These are phyloP conservation scores for Candida railenensis DNA, from an alignment of 805 yeast genomes.

Conservation along the genomic window DNA sequence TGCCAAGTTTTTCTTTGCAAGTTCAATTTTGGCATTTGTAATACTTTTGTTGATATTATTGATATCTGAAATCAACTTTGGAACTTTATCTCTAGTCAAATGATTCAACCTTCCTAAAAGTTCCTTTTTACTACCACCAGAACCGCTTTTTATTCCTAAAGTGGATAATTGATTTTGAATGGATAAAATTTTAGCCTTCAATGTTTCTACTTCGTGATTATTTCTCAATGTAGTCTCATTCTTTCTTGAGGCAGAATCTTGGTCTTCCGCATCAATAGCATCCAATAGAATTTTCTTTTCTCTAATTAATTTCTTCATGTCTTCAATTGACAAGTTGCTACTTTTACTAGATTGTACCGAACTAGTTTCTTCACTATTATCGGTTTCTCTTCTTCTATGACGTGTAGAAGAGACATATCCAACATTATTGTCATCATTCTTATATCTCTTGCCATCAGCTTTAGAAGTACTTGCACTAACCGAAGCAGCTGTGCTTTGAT, in stretches of 20 bases:
- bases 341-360: constrained; percentile 18
- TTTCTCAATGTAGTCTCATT: constrained; percentile 41
- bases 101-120: constrained; percentile 56
- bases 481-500: constrained; percentile 16
- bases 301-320: constrained; percentile 61
- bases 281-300: constrained; percentile 72
- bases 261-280: constrained; percentile 69
- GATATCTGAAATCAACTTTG: constrained; percentile 65
- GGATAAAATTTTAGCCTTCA: constrained; percentile 59
- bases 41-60: constrained; percentile 66
- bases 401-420: constrained; percentile 71
- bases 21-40: constrained; percentile 60
- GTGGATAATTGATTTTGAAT: constrained; percentile 39
- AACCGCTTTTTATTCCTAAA: constrained; percentile 18
- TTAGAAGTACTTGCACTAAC: constrained; percentile 12
- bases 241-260: constrained; percentile 32
- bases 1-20: constrained; percentile 53
- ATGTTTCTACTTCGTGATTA: constrained; percentile 55
- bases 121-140: constrained; percentile 47
- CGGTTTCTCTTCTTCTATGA: constrained; percentile 40
- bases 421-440: constrained; percentile 70
- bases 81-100: constrained; percentile 67
- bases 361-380: constrained; percentile 15
- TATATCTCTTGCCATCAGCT: constrained; percentile 42
- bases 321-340: constrained; percentile 45